These are phyloP conservation scores for Tribonema minus DNA, from an alignment of 108 stramenopile species.

Conservation along the genomic window DNA sequence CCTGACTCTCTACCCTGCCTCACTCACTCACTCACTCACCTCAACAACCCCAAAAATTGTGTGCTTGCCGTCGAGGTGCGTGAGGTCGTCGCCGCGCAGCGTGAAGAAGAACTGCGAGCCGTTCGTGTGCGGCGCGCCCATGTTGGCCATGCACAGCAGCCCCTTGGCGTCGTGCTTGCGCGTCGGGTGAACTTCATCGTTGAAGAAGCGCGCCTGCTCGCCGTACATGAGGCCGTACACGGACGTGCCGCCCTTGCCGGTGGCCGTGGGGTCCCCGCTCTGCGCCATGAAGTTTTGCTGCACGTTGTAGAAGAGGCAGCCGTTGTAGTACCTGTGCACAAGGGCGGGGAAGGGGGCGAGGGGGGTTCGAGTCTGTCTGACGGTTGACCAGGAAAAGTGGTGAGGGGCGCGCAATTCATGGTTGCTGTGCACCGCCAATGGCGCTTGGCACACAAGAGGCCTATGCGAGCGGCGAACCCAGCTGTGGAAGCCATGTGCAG, in stretches of 20 bases:
- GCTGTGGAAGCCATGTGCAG: too few relatives aligned
- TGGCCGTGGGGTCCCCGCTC: conserved; percentile 77
- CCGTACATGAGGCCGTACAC: conserved; percentile 51
- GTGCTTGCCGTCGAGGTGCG: conserved; percentile 57
- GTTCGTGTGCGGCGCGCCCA: conserved; percentile 63
- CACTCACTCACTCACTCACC: too few relatives aligned
- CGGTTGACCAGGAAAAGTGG: too few relatives aligned
- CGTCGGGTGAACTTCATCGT: conserved; percentile 45
- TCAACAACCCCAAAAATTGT: conserved; percentile 82
- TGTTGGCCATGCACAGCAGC: conserved; percentile 61
- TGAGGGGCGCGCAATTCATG: too few relatives aligned
- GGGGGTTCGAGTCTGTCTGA: too few relatives aligned
- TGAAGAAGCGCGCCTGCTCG: conserved; percentile 49
- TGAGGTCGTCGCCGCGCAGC: conserved; percentile 59
- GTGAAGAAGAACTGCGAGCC: conserved; percentile 89
- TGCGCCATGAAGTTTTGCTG: conserved; percentile 53
- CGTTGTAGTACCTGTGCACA: conserved; percentile 54
- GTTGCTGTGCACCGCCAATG: too few relatives aligned
- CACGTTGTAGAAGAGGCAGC: conserved; percentile 53
- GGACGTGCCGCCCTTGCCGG: conserved; percentile 78
- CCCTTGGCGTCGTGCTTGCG: conserved; percentile 45
- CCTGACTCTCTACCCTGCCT: conserved; percentile 74
- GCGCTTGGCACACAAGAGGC: too few relatives aligned
- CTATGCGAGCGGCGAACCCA: too few relatives aligned
- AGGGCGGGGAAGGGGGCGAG: too few relatives aligned